Evolutionary conservation across 1,139 yeast species (phyloP), one percentile per base, ranked within the genome.

Genomic region (Arxiozyma slooffiae): DNA sequence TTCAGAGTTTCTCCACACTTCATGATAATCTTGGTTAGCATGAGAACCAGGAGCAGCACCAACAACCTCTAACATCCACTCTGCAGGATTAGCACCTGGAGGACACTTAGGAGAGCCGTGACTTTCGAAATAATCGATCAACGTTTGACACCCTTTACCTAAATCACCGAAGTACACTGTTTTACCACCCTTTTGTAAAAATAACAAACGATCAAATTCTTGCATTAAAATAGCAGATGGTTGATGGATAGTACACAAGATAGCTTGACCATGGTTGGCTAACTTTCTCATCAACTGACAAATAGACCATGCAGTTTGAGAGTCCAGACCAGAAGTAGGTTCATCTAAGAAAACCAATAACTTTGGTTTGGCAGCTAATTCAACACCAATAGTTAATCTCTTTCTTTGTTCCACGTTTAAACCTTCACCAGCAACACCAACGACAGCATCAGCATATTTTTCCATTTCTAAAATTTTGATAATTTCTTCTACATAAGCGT

Each of bases 311-410:
- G 96, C 95, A 51, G 95, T 84, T 69, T 87, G 95, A 21, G 96
- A 86, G 66, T 88, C 96, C 58, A 88, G 74, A 63, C 96, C 96
- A 9, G 96, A 87, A 24, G 96, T 88, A 14, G 96, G 96, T 67
- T 88, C 96, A 70, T 88, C 96, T 62, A 88, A 75, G 69, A 88
- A 88, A 51, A 88, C 72, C 55, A 88, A 72, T 52, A 88, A 73
- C 57, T 84, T 82, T 7, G 96, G 96, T 66, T 85, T 87, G 24
- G 96, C 95, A 46, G 88, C 94, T 52, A 88, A 72, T 64, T 88
- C 96, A 52, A 88, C 94, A 58, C 95, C 90, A 64, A 85, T 82
- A 20, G 95, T 84, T 59, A 86, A 74, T 66, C 94, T 79, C 74
- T 86, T 86, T 62, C 95, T 79, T 70, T 85, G 95, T 68, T 86